A percentile compares a stretch with the other conserved stretches of the same genome.
Conservation (phyloP, 805 yeast species). For the Pichia nanzhaoensis region DNA sequence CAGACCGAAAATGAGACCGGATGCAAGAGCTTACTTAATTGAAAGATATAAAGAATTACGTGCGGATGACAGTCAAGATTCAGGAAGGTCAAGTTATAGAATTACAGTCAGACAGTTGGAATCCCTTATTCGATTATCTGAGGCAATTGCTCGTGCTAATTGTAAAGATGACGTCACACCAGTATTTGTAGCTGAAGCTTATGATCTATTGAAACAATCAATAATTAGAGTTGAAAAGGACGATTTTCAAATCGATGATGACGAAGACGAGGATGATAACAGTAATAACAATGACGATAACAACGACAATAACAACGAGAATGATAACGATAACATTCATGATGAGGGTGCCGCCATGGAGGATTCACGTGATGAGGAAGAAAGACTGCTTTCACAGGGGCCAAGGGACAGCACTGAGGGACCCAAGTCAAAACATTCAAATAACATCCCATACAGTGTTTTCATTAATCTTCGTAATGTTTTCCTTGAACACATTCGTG, state of each 20-base stretch:
- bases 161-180: conserved; percentile 85
- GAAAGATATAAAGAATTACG: conserved; percentile 78
- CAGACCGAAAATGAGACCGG: conserved; percentile 79
- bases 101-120: conserved; percentile 97
- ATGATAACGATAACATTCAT: background rate
- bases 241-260: conserved; percentile 82
- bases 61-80: conserved; percentile 83
- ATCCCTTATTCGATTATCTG: conserved; percentile 85
- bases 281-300: conserved; percentile 39
- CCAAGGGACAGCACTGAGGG: conserved; percentile 14
- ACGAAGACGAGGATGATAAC: conserved; percentile 29
- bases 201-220: conserved; percentile 79
- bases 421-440: conserved; percentile 13
- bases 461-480: conserved; percentile 79
- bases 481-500: conserved; percentile 49
- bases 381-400: conserved; percentile 4
- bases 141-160: conserved; percentile 95
- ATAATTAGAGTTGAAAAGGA: conserved; percentile 92
- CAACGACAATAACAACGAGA: conserved; percentile 18
- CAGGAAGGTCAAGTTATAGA: conserved; percentile 75
- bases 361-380: conserved; percentile 10
- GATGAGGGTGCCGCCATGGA: conserved; percentile 1
- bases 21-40: conserved; percentile 72
- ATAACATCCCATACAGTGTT: conserved; percentile 72
- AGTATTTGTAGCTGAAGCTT: conserved; percentile 87